phyloP scores from a whole-genome alignment of 768 basidiomycete species.

The Mrakia frigida region DNA sequence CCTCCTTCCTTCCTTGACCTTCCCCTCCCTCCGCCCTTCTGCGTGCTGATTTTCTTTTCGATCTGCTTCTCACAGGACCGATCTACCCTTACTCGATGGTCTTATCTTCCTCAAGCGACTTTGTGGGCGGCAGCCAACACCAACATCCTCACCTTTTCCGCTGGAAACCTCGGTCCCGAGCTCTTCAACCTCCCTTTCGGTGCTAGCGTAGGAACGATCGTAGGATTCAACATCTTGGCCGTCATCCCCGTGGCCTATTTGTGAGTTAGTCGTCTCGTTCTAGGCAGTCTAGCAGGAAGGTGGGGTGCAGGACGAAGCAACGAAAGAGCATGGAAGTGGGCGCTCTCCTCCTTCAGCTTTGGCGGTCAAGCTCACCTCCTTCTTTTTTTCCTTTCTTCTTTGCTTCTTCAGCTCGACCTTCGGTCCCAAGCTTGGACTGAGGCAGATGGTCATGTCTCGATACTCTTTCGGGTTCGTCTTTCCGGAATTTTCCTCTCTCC shows the following conservation, averaged over 20 bases:
- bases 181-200: constrained; percentile 59
- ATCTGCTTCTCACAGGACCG: constrained; percentile 15
- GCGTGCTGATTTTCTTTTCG: neutral
- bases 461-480: constrained; percentile 55
- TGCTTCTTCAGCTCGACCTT: constrained; percentile 53
- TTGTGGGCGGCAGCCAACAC: constrained; percentile 28
- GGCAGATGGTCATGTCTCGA: constrained; percentile 72
- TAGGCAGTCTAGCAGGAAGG: neutral
- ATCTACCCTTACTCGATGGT: constrained; percentile 1
- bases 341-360: neutral
- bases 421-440: constrained; percentile 71
- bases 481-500: constrained; percentile 49
- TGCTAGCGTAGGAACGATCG: constrained; percentile 57
- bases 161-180: constrained; percentile 63
- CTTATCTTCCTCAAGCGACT: constrained; percentile 16
- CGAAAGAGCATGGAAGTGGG: neutral
- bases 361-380: constrained; percentile 27
- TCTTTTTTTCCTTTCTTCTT: neutral
- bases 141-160: constrained; percentile 34
- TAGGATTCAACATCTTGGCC: constrained; percentile 64
- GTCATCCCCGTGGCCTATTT: constrained; percentile 59
- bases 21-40: neutral
- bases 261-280: constrained; percentile 45
- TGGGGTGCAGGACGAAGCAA: no score
- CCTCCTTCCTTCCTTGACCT: no score